Conservation (phyloP, 176 grass and related monocot genomes). For the Stipa capillata region DNA sequence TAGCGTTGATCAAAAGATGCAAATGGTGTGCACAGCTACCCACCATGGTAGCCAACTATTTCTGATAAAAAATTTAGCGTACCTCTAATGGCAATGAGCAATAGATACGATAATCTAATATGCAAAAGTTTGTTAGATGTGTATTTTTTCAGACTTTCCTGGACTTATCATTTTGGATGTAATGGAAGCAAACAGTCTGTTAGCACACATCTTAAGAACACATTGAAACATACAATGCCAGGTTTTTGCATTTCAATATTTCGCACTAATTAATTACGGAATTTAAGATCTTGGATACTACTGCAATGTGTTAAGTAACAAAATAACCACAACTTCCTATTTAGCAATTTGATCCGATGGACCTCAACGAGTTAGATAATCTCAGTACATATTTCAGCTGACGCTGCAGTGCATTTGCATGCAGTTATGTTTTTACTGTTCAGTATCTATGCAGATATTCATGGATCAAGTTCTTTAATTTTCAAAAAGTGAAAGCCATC, state of each 20-base stretch:
- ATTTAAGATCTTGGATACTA: background rate
- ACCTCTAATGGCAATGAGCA: background rate
- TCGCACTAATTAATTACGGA: background rate
- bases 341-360: background rate
- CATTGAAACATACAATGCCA: background rate
- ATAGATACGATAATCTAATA: background rate
- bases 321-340: background rate
- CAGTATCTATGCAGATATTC: background rate
- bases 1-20: no score
- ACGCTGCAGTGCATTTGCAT: background rate
- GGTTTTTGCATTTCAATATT: background rate
- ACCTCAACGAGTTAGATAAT: no score
- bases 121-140: background rate
- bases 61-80: background rate
- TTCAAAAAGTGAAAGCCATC: background rate
- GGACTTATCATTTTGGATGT: background rate
- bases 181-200: background rate
- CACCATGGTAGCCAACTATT: no score
- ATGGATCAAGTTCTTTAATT: background rate
- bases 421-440: background rate
- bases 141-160: background rate
- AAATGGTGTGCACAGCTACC: no score
- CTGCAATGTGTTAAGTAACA: background rate
- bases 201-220: background rate
- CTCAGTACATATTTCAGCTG: background rate